Conservation (phyloP, 2,329 filamentous ascomycete genomes). For the Clonostachys chloroleuca region DNA sequence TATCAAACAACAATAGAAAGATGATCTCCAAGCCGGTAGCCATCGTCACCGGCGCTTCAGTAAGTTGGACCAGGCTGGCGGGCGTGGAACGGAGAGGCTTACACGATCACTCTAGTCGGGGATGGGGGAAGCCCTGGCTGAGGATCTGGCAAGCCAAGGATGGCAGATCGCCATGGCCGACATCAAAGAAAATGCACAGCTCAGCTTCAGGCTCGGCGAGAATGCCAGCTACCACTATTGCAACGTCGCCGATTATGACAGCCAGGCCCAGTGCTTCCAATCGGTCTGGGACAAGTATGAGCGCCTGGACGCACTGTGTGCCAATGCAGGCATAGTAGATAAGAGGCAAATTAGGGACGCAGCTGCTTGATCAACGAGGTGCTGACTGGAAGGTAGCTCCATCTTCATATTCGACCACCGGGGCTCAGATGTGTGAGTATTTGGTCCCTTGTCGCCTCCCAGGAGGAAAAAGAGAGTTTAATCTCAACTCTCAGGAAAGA, state of each 20-base stretch:
- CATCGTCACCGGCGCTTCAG: slow-evolving; percentile 9
- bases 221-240: slow-evolving; percentile 34
- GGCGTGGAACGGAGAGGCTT: not conserved
- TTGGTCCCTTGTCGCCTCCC: no score
- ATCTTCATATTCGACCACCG: slow-evolving; percentile 29
- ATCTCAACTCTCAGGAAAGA: slow-evolving; percentile 1
- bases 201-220: slow-evolving; percentile 24
- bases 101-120: slow-evolving; percentile 28
- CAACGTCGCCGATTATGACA: slow-evolving; percentile 40
- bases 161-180: slow-evolving; percentile 30
- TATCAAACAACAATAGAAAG: not conserved
- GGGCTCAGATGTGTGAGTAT: slow-evolving; percentile 6
- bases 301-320: slow-evolving; percentile 40
- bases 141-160: slow-evolving; percentile 13
- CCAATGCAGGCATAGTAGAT: slow-evolving; percentile 47
- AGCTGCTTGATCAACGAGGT: not conserved
- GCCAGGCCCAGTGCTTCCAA: slow-evolving; percentile 34
- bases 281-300: slow-evolving; percentile 34
- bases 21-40: slow-evolving; percentile 6
- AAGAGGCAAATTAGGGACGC: slow-evolving; percentile 5
- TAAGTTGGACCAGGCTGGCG: slow-evolving; percentile 1
- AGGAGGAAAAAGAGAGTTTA: not conserved
- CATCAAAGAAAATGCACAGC: slow-evolving; percentile 19
- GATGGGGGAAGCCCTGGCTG: slow-evolving; percentile 36
- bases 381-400: slow-evolving; percentile 16